Percentiles rank a stretch among this genome's conserved stretches.
Conservation (phyloP, 345 rosid genomes). For the Barbarea vulgaris region DNA sequence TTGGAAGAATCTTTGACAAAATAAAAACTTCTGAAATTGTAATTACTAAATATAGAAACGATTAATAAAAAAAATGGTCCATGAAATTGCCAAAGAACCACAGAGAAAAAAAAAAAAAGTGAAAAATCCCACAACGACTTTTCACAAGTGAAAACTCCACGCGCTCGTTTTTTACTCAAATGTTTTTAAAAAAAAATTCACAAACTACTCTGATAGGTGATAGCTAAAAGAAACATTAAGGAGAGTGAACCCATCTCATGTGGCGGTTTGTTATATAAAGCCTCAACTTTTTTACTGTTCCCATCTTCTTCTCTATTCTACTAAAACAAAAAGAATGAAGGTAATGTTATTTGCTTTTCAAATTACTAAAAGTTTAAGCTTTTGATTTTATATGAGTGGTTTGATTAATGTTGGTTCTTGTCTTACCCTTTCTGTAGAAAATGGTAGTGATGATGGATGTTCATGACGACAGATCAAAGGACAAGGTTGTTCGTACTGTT, state of each 20-base stretch:
- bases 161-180: conserved; percentile 3
- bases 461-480: conserved; percentile 53
- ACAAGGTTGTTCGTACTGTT: conserved; percentile 58
- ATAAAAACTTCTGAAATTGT: neutral
- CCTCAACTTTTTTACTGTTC: neutral
- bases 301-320: neutral
- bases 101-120: neutral
- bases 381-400: neutral
- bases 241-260: neutral
- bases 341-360: neutral
- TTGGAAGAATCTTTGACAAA: conserved; percentile 23
- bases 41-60: conserved; percentile 9
- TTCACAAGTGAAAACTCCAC: conserved; percentile 20
- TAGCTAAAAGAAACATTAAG: neutral
- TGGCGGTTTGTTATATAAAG: conserved; percentile 18
- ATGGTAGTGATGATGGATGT: conserved; percentile 57
- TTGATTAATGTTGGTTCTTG: neutral
- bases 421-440: conserved; percentile 52
- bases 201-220: neutral
- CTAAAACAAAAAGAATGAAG: conserved; percentile 9
- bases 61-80: conserved; percentile 3
- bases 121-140: neutral
- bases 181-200: neutral
- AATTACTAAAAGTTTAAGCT: neutral
- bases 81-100: conserved; percentile 11